Evolutionary conservation across 129 eudicot genomes (phyloP).

Genomic region (Tagetes erecta): DNA sequence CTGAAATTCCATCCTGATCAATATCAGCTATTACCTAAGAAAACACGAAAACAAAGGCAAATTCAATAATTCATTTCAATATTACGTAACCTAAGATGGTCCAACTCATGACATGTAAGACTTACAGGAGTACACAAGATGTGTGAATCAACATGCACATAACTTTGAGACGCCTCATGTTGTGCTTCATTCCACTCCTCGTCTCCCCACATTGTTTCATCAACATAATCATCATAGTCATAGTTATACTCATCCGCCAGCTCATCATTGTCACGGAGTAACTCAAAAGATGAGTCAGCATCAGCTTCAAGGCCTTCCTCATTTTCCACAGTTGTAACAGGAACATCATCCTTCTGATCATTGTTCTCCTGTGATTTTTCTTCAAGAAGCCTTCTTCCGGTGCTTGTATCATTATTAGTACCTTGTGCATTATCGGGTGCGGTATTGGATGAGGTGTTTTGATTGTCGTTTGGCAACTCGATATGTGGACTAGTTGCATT

Average conservation of each 20-base stretch:
- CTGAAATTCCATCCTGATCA: conserved; percentile 86
- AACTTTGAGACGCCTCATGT: conserved; percentile 72
- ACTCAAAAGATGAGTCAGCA: conserved; percentile 93
- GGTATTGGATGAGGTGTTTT: conserved; percentile 42
- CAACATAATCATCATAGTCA: conserved; percentile 97
- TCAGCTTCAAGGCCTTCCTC: conserved; percentile 84
- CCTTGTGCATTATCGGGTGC: conserved; percentile 41
- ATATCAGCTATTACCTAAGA: conserved; percentile 95
- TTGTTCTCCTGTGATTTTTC: conserved; percentile 38
- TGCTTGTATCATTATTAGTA: conserved; percentile 50
- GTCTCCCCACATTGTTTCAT: conserved; percentile 95
- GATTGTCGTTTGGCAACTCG: conserved; percentile 41
- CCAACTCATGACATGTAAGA: conserved; percentile 19
- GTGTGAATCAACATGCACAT: conserved; percentile 91
- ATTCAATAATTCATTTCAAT: conserved; percentile 12
- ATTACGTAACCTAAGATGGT: conserved; percentile 7
- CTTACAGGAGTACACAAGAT: conserved; percentile 95
- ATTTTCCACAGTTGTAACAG: conserved; percentile 81
- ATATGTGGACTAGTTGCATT: conserved; percentile 43
- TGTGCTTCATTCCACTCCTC: conserved; percentile 91
- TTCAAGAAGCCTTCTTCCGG: conserved; percentile 57
- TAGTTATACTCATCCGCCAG: conserved; percentile 95
- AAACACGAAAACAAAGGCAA: conserved; percentile 13
- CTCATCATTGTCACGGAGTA: conserved; percentile 87
- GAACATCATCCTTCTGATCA: conserved; percentile 49